Evolutionary conservation across 2,329 filamentous ascomycete genomes (phyloP).

Genomic region (Monosporascus sp.): DNA sequence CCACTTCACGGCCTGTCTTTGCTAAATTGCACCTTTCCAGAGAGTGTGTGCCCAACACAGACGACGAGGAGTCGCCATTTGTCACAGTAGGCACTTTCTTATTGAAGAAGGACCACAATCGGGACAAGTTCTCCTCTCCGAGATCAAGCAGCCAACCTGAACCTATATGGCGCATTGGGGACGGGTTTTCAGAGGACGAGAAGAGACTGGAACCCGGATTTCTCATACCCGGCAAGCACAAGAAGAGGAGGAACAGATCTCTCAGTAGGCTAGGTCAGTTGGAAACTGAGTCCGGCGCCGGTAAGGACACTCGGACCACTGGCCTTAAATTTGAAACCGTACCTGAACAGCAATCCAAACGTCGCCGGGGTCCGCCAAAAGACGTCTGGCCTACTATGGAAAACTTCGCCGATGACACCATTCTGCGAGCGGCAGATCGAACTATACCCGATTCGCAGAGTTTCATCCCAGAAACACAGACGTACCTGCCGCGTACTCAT

Average conservation of each 20-base stretch:
- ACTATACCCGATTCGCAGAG: neutral
- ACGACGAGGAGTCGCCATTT: conserved; percentile 8
- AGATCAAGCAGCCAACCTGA: conserved; percentile 15
- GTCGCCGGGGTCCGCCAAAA: conserved; percentile 5
- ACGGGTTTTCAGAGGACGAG: conserved; percentile 26
- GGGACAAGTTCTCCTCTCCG: conserved; percentile 15
- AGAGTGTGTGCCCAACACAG: neutral
- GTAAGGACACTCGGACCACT: neutral
- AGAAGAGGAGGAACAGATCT: conserved; percentile 14
- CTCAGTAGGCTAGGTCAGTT: conserved; percentile 17
- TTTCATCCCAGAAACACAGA: conserved; percentile 1
- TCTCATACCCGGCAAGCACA: conserved; percentile 15
- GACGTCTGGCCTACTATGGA: conserved; percentile 24
- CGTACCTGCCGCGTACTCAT: neutral
- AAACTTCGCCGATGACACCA: conserved; percentile 18
- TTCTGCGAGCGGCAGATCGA: conserved; percentile 1
- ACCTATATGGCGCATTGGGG: conserved; percentile 18
- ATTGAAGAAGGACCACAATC: conserved; percentile 9
- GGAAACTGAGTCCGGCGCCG: conserved; percentile 9
- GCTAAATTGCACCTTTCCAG: conserved; percentile 1
- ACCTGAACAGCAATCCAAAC: neutral
- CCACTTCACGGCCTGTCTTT: neutral
- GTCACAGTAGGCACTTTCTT: conserved; percentile 23
- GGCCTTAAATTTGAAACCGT: neutral
- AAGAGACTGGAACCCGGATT: conserved; percentile 15